Evolutionary conservation across 2,329 filamentous ascomycete species (phyloP).

Genomic region (Penicillium italicum): DNA sequence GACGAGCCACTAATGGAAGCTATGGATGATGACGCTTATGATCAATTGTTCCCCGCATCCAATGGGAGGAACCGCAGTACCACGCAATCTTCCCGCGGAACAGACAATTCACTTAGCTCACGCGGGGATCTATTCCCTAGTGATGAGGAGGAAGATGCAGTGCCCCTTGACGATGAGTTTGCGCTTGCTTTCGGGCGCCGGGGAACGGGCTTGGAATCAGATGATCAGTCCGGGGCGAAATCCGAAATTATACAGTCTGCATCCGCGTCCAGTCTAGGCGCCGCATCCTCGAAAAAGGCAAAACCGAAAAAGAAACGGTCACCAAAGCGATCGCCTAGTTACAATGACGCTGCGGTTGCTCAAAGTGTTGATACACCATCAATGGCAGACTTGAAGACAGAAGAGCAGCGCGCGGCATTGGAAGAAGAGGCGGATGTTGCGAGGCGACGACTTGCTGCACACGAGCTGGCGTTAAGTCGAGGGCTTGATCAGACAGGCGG

Average conservation of each 20-base stretch:
- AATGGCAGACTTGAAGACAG: conserved; percentile 53
- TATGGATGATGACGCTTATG: conserved; percentile 52
- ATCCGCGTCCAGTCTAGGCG: conserved; percentile 47
- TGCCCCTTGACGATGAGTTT: conserved; percentile 91
- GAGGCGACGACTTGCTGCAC: conserved; percentile 53
- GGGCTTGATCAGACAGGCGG: conserved; percentile 43
- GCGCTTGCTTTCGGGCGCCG: conserved; percentile 74
- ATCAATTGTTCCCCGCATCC: conserved; percentile 10
- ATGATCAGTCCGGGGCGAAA: conserved; percentile 68
- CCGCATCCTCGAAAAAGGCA: conserved; percentile 46
- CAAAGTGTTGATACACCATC: conserved; percentile 43
- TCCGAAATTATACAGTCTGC: conserved; percentile 43
- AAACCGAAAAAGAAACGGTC: conserved; percentile 31
- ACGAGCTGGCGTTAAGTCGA: conserved; percentile 52
- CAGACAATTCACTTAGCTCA: conserved; percentile 80
- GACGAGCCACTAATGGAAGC: conserved; percentile 68
- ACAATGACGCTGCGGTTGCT: conserved; percentile 25
- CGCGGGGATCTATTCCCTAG: conserved; percentile 88
- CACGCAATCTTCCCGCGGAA: conserved; percentile 75
- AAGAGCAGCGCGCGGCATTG: conserved; percentile 53
- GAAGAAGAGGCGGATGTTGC: conserved; percentile 57
- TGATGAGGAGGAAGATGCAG: conserved; percentile 87
- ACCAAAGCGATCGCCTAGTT: conserved; percentile 28
- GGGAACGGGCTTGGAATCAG: conserved; percentile 54
- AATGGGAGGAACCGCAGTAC: conserved; percentile 62